A percentile compares a stretch with the other conserved stretches of the same genome.
Conservation (phyloP, 2,329 filamentous ascomycete genomes). For the Paracoccidioides lutzii region DNA sequence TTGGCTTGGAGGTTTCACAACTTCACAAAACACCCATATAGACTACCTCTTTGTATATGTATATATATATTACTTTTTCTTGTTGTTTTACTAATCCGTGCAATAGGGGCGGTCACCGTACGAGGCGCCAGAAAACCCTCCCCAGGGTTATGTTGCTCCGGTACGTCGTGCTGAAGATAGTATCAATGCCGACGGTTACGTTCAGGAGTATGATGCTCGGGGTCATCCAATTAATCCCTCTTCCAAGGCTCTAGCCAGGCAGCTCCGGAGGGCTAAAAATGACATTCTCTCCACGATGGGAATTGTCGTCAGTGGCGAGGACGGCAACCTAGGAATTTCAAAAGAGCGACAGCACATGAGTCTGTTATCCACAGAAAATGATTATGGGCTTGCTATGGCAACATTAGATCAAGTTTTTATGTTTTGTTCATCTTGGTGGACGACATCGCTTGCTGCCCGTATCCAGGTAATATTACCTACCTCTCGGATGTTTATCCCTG, state of each 20-base stretch:
- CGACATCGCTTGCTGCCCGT: slow-evolving; percentile 24
- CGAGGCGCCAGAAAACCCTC: slow-evolving; percentile 26
- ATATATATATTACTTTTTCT: background rate
- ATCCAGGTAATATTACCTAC: slow-evolving; percentile 23
- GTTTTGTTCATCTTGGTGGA: slow-evolving; percentile 33
- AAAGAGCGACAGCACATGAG: slow-evolving; percentile 28
- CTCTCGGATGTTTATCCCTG: slow-evolving; percentile 2
- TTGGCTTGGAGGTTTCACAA: background rate
- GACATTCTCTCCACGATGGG: slow-evolving; percentile 39
- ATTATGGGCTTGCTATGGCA: slow-evolving; percentile 30
- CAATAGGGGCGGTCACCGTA: slow-evolving; percentile 34
- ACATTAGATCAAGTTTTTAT: slow-evolving; percentile 30
- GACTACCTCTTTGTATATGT: background rate
- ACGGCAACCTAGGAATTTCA: slow-evolving; percentile 22
- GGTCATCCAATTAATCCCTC: slow-evolving; percentile 35
- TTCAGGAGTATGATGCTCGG: slow-evolving; percentile 36
- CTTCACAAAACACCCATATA: too few species aligned
- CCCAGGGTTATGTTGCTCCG: slow-evolving; percentile 13
- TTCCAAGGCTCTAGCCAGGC: slow-evolving; percentile 27
- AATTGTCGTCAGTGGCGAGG: slow-evolving; percentile 33
- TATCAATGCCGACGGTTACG: slow-evolving; percentile 30
- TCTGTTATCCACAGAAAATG: slow-evolving; percentile 30
- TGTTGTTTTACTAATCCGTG: slow-evolving; percentile 7
- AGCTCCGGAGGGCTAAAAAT: slow-evolving; percentile 37
- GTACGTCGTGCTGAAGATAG: slow-evolving; percentile 15